Base-by-base conservation (phyloP, 2,329 filamentous ascomycete genomes). In the Epichloe amarillans region DNA sequence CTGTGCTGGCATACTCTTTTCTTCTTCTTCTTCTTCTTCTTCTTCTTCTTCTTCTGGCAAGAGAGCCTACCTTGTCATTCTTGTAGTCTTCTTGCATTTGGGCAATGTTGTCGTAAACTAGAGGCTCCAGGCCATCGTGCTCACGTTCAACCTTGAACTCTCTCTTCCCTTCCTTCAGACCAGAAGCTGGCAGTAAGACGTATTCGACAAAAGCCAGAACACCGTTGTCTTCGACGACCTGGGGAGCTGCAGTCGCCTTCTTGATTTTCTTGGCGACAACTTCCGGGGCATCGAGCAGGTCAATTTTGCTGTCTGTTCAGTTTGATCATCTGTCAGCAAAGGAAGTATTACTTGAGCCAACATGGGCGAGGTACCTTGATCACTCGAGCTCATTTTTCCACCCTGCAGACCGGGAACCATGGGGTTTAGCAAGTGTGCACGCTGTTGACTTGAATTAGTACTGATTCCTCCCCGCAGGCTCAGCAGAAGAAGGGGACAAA, bases 351-450 rank as follows among this genome's bases (percentile, higher is more conserved):
- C 17, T 15, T 3, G 2, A 23, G 4, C 23, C 26, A 12, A 33
- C n/a, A 8, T 33, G 15, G 12, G 15, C 21, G 11, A 26, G 7
- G 51, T 62, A 72, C 87, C 84, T 53, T 80, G 69, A 53, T 84
- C 80, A 60, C 80, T 84, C n/a, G 83, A 78, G 61, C 79, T 84
- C 88, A 95, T 95, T 74, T 96, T 96, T 55, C 81, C 84, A 38
- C 88, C 80, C 55, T 80, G 83, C 11, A 97, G 72, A 39, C 93
- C 91, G 0, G 90, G 84, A 17, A 97, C 86, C 85, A 97, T 95
- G 19, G 88, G 82, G 67, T 89, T 66, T 49, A 66, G 61, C 21
- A 70, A 60, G 55, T 70, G 68, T 36, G 64, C 62, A 36, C 68
- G 67, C 66, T 46, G 17, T 8, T n/a, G 39, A 30, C 1, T 17